Evolutionary conservation across 1,139 yeast genomes (phyloP), one percentile per base, ranked within the genome.

Genomic region (Sugiyamaella sp.): DNA sequence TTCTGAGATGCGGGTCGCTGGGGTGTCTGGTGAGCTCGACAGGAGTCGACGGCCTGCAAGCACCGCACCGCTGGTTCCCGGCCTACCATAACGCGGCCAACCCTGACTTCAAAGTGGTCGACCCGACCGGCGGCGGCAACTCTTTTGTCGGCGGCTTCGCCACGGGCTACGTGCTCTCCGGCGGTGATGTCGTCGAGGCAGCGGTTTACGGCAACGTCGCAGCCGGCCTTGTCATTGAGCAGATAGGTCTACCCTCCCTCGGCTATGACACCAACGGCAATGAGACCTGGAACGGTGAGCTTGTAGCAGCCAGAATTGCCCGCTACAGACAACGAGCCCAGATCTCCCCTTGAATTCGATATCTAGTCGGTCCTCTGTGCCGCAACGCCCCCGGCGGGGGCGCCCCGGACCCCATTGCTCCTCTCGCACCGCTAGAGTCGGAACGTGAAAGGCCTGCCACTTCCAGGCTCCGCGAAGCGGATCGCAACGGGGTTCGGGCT

Each of bases 41-140:
- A 1, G 39, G 16, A 27, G 35, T 10, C 33, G 21, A 22, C 27
- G 14, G 37, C 21, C 42, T 16, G 19, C 16, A 25, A 25, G 39
- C 16, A 25, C 19, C 45, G 9, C 21, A 41, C 38, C 44, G 40
- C 3, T 76, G 83, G 80, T 77, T 82, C 27, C 93, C 95, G 0
- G 90, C 97, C 0, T 91, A 85, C 66, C 96, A 89, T 65, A 63
- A 65, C 14, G 51, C 60, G 2, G 17, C 46, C 5, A 44, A 55
- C 41, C 33, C 70, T 69, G 44, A 74, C 69, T 55, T 60, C 63
- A 69, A 71, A 33, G 93, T 90, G 1, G 72, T 82, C 1, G 98
- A 91, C 67, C 96, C 96, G 0, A 91, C 97, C 0, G 98, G 98
- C 0, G 97, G 96, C 2, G 98, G 98, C 0, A 91, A 91, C 66